phyloP scores from a whole-genome alignment of 495 filamentous ascomycete species.

The Penicillium herquei region DNA sequence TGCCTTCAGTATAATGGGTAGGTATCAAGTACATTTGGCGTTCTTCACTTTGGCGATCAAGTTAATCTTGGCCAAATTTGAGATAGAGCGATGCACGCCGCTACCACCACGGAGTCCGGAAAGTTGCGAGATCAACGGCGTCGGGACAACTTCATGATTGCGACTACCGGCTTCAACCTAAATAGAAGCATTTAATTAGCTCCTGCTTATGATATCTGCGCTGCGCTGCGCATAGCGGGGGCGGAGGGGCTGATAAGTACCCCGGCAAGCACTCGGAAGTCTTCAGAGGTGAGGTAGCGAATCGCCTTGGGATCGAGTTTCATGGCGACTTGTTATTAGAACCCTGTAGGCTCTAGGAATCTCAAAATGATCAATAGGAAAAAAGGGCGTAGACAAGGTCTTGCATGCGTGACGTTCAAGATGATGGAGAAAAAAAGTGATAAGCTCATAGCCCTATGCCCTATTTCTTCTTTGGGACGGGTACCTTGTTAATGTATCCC shows the following conservation, averaged over 20 bases:
- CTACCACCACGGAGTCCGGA: slow-evolving; percentile 77
- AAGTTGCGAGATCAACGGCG: slow-evolving; percentile 79
- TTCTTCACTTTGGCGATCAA: slow-evolving; percentile 92
- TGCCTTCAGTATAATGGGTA: too few species aligned
- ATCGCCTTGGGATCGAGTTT: slow-evolving; percentile 89
- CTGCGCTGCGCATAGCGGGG: slow-evolving; percentile 8
- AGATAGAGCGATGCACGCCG: slow-evolving; percentile 85
- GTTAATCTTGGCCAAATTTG: slow-evolving; percentile 85
- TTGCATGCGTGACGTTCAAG: slow-evolving; percentile 8
- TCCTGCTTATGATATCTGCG: neutral
- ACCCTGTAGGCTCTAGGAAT: neutral
- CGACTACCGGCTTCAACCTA: slow-evolving; percentile 90
- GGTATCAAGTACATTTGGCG: slow-evolving; percentile 64
- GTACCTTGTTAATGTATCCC: slow-evolving; percentile 1
- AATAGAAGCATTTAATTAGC: neutral
- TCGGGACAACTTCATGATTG: slow-evolving; percentile 96
- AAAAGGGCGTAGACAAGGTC: slow-evolving; percentile 7
- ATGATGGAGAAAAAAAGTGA: slow-evolving; percentile 34
- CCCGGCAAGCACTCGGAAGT: slow-evolving; percentile 92
- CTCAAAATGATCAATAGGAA: neutral
- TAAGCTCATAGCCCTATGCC: slow-evolving; percentile 43
- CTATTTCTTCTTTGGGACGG: slow-evolving; percentile 37
- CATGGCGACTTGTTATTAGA: slow-evolving; percentile 50
- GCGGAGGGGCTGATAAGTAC: slow-evolving; percentile 50
- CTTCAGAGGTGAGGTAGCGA: slow-evolving; percentile 86